Percentiles rank a stretch among this genome's conserved stretches.
Evolutionary conservation across 148 eudicot genomes (phyloP).

Genomic region (Rheum nobile): DNA sequence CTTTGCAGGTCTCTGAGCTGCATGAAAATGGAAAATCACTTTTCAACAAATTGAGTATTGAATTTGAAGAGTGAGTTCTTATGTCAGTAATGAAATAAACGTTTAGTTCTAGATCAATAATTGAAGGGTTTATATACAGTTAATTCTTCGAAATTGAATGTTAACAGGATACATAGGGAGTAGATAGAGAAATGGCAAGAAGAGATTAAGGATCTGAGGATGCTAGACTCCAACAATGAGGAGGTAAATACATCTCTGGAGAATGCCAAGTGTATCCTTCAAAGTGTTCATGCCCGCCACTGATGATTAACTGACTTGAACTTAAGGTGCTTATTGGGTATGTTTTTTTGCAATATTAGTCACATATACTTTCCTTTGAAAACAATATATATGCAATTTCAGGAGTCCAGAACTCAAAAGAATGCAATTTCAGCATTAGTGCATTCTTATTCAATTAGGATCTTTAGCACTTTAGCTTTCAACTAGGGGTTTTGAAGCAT

Average conservation of each 20-base stretch:
- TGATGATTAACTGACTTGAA: slow-evolving; percentile 14
- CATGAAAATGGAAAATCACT: slow-evolving; percentile 72
- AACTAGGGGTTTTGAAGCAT: neutral
- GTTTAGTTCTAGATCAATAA: neutral
- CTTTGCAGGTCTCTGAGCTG: slow-evolving; percentile 66
- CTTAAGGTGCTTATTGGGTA: neutral
- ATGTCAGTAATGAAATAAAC: slow-evolving; percentile 33
- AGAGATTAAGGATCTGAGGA: slow-evolving; percentile 67
- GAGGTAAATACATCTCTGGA: slow-evolving; percentile 45
- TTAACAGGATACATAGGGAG: slow-evolving; percentile 72
- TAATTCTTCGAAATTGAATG: slow-evolving; percentile 9
- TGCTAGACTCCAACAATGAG: slow-evolving; percentile 70
- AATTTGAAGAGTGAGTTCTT: slow-evolving; percentile 76
- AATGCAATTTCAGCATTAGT: neutral
- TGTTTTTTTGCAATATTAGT: neutral
- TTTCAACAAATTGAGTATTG: slow-evolving; percentile 49
- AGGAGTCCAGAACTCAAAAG: neutral
- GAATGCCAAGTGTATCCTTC: slow-evolving; percentile 65
- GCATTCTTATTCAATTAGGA: neutral
- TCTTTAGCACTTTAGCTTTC: neutral
- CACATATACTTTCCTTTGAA: neutral
- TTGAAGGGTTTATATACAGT: neutral
- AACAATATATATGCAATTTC: neutral
- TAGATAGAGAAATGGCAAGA: slow-evolving; percentile 87
- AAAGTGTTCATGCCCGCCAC: slow-evolving; percentile 38